Evolutionary conservation across 2,329 filamentous ascomycete species (phyloP).

Genomic region (Cadophora luteo-olivacea): DNA sequence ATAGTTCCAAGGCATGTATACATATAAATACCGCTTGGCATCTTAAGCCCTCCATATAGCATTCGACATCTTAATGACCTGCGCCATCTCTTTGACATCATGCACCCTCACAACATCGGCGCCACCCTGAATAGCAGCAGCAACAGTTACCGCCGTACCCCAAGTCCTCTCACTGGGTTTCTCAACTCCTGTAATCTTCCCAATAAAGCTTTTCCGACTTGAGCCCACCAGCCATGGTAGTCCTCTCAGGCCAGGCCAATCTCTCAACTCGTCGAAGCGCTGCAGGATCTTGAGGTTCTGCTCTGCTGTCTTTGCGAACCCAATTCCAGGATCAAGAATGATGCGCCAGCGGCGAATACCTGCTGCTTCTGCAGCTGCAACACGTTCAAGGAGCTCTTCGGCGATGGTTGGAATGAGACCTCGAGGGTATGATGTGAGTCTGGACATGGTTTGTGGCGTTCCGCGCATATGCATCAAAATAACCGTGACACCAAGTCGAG

Average conservation of each 20-base stretch:
- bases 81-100: conserved; percentile 84
- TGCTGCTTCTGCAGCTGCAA: conserved; percentile 76
- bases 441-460: conserved; percentile 69
- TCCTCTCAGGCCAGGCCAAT: conserved; percentile 67
- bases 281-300: conserved; percentile 86
- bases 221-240: conserved; percentile 90
- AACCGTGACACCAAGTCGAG: conserved; percentile 78
- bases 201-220: conserved; percentile 90
- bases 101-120: conserved; percentile 94
- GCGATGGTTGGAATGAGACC: conserved; percentile 64
- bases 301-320: conserved; percentile 83
- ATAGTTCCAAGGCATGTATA: neutral
- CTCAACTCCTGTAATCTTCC: conserved; percentile 77
- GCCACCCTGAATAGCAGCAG: conserved; percentile 83
- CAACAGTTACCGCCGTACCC: conserved; percentile 89
- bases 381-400: conserved; percentile 63
- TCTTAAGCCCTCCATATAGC: conserved; percentile 74
- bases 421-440: conserved; percentile 57
- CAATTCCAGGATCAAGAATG: conserved; percentile 90
- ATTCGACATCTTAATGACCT: conserved; percentile 87
- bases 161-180: conserved; percentile 74
- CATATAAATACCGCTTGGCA: neutral
- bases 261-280: conserved; percentile 66
- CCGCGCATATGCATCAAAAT: conserved; percentile 79
- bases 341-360: conserved; percentile 94